phyloP scores from a whole-genome alignment of 176 grass and related monocot species.

The Typha latifolia region DNA sequence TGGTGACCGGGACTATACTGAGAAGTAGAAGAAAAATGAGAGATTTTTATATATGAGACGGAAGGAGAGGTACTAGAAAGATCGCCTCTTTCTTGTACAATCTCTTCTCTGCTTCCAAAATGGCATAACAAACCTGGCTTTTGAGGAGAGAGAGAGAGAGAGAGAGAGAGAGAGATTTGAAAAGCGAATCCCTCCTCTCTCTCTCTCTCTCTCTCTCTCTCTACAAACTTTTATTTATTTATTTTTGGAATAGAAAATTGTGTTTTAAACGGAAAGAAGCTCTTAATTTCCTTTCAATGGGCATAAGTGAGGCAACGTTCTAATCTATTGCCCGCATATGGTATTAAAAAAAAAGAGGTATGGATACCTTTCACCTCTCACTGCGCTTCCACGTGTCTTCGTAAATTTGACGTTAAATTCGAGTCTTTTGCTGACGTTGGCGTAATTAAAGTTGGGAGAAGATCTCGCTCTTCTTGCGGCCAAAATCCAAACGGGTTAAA shows the following conservation, averaged over 20 bases:
- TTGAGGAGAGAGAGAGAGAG: neutral
- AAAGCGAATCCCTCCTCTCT: neutral
- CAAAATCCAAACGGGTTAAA: neutral
- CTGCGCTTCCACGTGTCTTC: constrained; percentile 6
- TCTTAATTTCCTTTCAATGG: neutral
- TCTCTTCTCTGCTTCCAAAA: neutral
- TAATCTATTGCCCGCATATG: neutral
- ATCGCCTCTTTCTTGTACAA: neutral
- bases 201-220: neutral
- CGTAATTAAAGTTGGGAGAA: constrained; percentile 6
- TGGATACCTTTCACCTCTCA: constrained; percentile 1
- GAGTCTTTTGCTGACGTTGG: neutral
- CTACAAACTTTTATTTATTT: neutral
- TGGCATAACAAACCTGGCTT: no score
- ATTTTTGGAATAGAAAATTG: neutral
- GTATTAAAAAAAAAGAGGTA: neutral
- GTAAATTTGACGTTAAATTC: neutral
- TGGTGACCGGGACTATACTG: neutral
- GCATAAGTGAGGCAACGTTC: neutral
- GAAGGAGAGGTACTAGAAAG: neutral
- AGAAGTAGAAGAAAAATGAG: neutral
- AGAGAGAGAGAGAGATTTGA: neutral
- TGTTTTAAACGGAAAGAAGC: neutral
- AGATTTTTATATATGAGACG: neutral
- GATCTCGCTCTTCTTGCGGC: constrained; percentile 7